Base-by-base conservation (phyloP, 345 rosid species). In the Noccaea bulbosa region DNA sequence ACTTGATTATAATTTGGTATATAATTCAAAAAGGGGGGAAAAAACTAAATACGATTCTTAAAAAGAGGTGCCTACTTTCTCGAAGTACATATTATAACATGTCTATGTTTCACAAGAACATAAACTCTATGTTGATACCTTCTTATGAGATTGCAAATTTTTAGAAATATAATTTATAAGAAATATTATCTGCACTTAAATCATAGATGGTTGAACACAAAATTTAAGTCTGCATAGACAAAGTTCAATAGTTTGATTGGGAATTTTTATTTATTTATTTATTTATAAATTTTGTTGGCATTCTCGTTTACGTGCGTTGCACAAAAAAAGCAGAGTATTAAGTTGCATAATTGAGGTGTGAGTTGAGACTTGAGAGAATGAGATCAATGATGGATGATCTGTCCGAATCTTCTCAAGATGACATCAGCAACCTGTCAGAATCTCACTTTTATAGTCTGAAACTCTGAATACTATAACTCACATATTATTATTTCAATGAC, bases 401-500 rank as follows among this genome's bases (percentile, higher is more conserved):
- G 62, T 72, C 22, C 35, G 76, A 72, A 72, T 72, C 70, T 72
- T 55, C 70, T 64, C 35, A 33, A 15, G 3, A 35, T 72, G 77
- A 72, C 77, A 64, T 72, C 71, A 72, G 65, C 76, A 71, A 50
- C 61, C 27, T 61, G 70, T 20, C 65, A 45, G 57, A 53, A 45
- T 72, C 70, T 72, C 40, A 34, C 22, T 44, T 22, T 41, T 32
- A 40, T 70, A 50, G 5, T 70, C 44, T 41, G 40, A 35, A 3
- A 50, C 3, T 70, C 44, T 41, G 40, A 35, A 3, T 20, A 20
- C 22, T 1, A 20, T 20, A 20, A 20, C 22, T 20, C 22, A 20
- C 22, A 20, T 50, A 12, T 35, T 57, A 39, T 6, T 58, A 40
- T 8, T 43, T 58, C 22, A 33, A 8, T 2, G 63, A 53, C 12